Percentiles rank a stretch among this genome's conserved stretches.
Conservation (phyloP, 352 stramenopile genomes). For the Peronospora farinosa region DNA sequence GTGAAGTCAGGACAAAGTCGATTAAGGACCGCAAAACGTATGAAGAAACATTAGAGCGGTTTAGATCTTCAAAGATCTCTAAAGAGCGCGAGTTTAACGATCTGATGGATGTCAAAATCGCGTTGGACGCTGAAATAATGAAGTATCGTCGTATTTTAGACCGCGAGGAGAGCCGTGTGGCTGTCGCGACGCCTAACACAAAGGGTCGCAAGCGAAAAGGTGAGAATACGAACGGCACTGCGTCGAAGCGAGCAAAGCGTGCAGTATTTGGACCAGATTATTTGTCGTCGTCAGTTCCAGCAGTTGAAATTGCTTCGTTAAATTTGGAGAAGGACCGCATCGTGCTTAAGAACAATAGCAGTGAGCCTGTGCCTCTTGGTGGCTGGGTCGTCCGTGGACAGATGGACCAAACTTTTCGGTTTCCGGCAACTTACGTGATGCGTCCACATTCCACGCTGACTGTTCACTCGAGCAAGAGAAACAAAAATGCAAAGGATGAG, state of each 20-base stretch:
- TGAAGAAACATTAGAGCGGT: constrained; percentile 60
- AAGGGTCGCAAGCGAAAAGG: constrained; percentile 61
- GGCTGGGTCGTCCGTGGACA: constrained; percentile 62
- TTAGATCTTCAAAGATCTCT: constrained; percentile 57
- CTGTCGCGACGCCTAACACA: constrained; percentile 48
- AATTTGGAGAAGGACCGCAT: constrained; percentile 74
- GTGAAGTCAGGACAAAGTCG: constrained; percentile 64
- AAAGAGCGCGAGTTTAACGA: constrained; percentile 84
- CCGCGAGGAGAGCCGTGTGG: constrained; percentile 66
- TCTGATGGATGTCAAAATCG: constrained; percentile 85
- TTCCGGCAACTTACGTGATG: constrained; percentile 65
- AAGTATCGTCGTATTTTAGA: constrained; percentile 79
- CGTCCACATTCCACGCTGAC: constrained; percentile 60
- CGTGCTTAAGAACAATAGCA: constrained; percentile 67
- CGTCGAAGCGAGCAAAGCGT: constrained; percentile 47
- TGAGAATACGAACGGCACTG: constrained; percentile 24
- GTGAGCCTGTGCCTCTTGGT: constrained; percentile 46
- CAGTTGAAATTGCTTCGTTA: constrained; percentile 55
- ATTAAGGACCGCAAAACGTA: constrained; percentile 75
- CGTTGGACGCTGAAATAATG: constrained; percentile 67
- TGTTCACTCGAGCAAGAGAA: constrained; percentile 74
- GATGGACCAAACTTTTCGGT: constrained; percentile 62
- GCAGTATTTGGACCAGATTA: constrained; percentile 3
- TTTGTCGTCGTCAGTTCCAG: constrained; percentile 14
- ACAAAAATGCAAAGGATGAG: constrained; percentile 70